A percentile compares a stretch with the other conserved stretches of the same genome.
Evolutionary conservation across 75 land plant genomes (phyloP).

Genomic region (Pinus albicaulis): DNA sequence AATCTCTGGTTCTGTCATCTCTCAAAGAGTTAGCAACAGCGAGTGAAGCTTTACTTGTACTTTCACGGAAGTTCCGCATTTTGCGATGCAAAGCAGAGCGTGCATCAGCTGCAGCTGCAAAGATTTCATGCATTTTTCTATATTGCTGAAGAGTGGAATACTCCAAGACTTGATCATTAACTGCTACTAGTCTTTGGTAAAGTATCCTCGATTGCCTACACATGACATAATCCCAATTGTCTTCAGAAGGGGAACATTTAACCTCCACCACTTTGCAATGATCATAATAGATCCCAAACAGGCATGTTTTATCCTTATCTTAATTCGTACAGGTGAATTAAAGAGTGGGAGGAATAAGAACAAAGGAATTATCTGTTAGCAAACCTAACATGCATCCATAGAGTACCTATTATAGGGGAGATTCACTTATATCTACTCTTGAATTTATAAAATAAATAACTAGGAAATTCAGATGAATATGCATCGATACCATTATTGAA

Average conservation of each 20-base stretch:
- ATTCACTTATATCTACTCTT: too few relatives aligned
- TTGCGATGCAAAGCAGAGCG: slow-evolving; percentile 50
- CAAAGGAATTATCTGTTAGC: not conserved
- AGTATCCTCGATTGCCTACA: slow-evolving; percentile 41
- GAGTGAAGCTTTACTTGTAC: slow-evolving; percentile 7
- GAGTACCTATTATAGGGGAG: too few relatives aligned
- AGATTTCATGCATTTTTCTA: slow-evolving; percentile 34
- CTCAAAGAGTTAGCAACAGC: not conserved
- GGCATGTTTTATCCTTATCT: too few relatives aligned
- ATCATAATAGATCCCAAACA: not conserved
- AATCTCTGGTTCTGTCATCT: not conserved
- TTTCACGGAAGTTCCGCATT: slow-evolving; percentile 33
- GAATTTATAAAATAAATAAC: too few relatives aligned
- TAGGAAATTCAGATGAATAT: too few relatives aligned
- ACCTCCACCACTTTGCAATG: not conserved
- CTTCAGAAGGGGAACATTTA: not conserved
- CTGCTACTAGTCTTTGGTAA: slow-evolving; percentile 27
- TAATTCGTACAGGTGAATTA: too few relatives aligned
- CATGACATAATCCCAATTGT: not conserved
- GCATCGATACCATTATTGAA: too few relatives aligned
- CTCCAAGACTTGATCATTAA: slow-evolving; percentile 30
- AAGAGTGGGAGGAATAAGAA: too few relatives aligned
- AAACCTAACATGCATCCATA: too few relatives aligned
- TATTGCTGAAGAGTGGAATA: slow-evolving; percentile 23
- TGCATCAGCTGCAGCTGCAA: slow-evolving; percentile 36